Base-by-base conservation (phyloP, 768 basidiomycete species). In the Mycena crocata region DNA sequence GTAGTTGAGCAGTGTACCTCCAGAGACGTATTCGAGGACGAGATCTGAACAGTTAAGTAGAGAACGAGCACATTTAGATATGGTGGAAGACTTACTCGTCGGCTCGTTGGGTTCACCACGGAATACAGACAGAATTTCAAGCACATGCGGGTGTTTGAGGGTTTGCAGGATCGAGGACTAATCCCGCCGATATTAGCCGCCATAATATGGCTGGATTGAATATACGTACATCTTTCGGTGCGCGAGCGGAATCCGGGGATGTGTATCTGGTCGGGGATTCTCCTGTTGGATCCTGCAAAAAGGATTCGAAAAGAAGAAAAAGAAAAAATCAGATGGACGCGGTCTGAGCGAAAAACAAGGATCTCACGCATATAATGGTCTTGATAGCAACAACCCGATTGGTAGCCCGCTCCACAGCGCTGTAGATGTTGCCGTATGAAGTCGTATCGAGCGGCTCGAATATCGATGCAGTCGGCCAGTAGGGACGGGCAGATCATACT, bases 131-230 rank as follows among this genome's bases (percentile, higher is more conserved):
- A 65, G 19, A 23, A 65, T 59, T 24, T 55, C 51, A 6, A 66
- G 50, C 12, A 66, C 39, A 23, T 66, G 50, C 5, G 64, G 64
- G 23, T 66, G 64, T 2, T 24, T 34, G 51, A 60, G 23, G 17
- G 21, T 19, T 32, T 48, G 34, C 4, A 60, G 30, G 26, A 60
- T 39, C 3, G 58, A n/a, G 45, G 60, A 60, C 64, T 66, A n/a
- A 1, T 10, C 4, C 24, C 39, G 2, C 15, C 2, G 7, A 9
- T 32, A 17, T n/a, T 3, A 42, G 28, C 19, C n/a, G 37, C 21
- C 24, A 34, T 34, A 3, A 24, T 23, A 37, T 10, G 37, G 5
- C 13, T 37, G 37, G 21, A 31, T 19, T 19, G 31, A 21, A n/a
- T 23, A 13, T 7, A 34, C 50, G n/a, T 14, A 51, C 50, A 35